A percentile compares a stretch with the other conserved stretches of the same genome.
phyloP scores from a whole-genome alignment of 345 rosid species.

The Syzygium jambos region DNA sequence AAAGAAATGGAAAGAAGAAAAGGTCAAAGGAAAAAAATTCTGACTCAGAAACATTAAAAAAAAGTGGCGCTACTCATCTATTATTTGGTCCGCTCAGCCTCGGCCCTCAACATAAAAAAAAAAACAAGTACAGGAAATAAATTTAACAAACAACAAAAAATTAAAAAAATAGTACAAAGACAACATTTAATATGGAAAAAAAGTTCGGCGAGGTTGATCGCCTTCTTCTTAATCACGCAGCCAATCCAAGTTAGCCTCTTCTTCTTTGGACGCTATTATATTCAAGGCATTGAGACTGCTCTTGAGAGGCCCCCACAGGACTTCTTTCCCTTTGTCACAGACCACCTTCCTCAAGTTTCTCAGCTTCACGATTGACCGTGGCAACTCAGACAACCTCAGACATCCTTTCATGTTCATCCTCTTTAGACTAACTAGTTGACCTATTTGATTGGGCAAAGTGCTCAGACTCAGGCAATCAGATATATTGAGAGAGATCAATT shows the following conservation, averaged over 20 bases:
- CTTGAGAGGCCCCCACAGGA: conserved; percentile 22
- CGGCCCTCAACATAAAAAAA: neutral
- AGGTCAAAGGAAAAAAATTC: neutral
- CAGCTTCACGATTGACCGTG: conserved; percentile 24
- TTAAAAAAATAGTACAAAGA: neutral
- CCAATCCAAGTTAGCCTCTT: conserved; percentile 13
- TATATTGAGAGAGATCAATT: conserved; percentile 30
- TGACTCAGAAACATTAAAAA: neutral
- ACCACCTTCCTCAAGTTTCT: conserved; percentile 20
- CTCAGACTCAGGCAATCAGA: conserved; percentile 25
- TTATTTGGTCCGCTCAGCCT: neutral
- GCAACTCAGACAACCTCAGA: conserved; percentile 11
- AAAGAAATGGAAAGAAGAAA: neutral
- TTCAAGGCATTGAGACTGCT: neutral
- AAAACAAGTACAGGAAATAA: neutral
- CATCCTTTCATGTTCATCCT: conserved; percentile 46
- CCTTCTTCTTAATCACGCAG: neutral
- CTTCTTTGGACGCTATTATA: neutral
- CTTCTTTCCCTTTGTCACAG: conserved; percentile 43
- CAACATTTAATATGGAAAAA: neutral
- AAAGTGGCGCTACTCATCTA: neutral
- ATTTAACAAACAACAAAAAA: neutral
- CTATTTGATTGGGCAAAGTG: conserved; percentile 31
- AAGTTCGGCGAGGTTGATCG: neutral
- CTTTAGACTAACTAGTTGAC: conserved; percentile 23